phyloP scores from a whole-genome alignment of 768 basidiomycete species.

The Suillus clintonianus region DNA sequence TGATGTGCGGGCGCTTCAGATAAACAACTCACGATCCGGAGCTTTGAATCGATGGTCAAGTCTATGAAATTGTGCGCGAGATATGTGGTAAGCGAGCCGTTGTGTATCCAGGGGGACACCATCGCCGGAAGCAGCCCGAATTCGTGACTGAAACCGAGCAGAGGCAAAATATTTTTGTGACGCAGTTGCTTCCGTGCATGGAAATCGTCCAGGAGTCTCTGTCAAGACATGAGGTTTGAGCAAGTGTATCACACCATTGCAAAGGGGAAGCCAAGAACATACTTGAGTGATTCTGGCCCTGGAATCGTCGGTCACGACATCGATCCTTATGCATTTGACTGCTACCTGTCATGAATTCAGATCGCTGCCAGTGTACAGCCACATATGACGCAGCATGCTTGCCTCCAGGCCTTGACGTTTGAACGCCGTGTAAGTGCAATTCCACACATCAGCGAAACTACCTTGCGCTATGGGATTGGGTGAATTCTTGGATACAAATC shows the following conservation, averaged over 20 bases:
- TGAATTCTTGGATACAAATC: neutral
- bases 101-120: conserved; percentile 20
- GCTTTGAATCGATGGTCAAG: conserved; percentile 1
- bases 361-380: neutral
- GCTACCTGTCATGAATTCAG: neutral
- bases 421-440: neutral
- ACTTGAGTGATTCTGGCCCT: neutral
- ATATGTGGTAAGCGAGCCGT: conserved; percentile 22
- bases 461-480: conserved; percentile 1
- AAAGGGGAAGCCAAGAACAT: neutral
- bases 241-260: neutral
- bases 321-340: conserved; percentile 1
- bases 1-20: neutral
- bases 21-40: conserved; percentile 16
- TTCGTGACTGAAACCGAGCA: conserved; percentile 17
- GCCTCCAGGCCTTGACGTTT: neutral
- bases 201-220: conserved; percentile 19
- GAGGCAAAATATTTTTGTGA: conserved; percentile 21
- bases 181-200: conserved; percentile 17
- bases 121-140: conserved; percentile 20
- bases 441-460: conserved; percentile 10
- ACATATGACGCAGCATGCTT: neutral
- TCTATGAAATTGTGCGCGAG: conserved; percentile 14
- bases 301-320: neutral
- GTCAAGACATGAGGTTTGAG: neutral